Base-by-base conservation (phyloP, 306 rosid species). In the Canavalia ensiformis region DNA sequence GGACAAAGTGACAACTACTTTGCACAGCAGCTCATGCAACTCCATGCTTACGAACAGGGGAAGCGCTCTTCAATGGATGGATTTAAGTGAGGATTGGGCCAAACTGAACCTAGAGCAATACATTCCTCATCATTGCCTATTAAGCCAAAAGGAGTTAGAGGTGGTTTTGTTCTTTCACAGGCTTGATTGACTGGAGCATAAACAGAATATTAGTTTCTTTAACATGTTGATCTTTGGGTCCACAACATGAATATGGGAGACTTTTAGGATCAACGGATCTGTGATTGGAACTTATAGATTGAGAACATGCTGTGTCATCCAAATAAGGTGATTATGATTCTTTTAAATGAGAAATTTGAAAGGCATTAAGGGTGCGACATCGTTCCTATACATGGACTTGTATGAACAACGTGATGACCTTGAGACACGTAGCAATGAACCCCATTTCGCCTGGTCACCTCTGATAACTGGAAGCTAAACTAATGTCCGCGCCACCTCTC, bases 311-410 rank as follows among this genome's bases (percentile, higher is more conserved):
- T 74, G 77, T 83, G 64, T 75, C 47, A 56, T 91, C 91, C 80
- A 68, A 18, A 77, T 84, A 82, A 69, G 90, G 92, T 77, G 87
- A 91, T 72, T 81, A 93, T 73, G 76, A 90, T 82, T 93, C 98
- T 83, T 81, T 93, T n/a, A 89, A 89, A 84, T 91, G 94, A 84
- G 94, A 89, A 83, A 89, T 82, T 77, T 93, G 93, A 75, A 95
- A 77, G 98, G 96, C 86, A 88, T 75, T 0, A 96, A 85, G 81
- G 94, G n/a, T n/a, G n/a, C n/a, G n/a, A n/a, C n/a, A n/a, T n/a
- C n/a, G n/a, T n/a, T n/a, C n/a, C n/a, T n/a, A n/a, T n/a, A n/a
- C n/a, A n/a, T n/a, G n/a, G n/a, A n/a, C n/a, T n/a, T n/a, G n/a
- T n/a, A n/a, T n/a, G n/a, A n/a, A n/a, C n/a, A n/a, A n/a, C n/a